Conservation (phyloP, 257 asterid genomes). For the Nyctanthes arbortristis region DNA sequence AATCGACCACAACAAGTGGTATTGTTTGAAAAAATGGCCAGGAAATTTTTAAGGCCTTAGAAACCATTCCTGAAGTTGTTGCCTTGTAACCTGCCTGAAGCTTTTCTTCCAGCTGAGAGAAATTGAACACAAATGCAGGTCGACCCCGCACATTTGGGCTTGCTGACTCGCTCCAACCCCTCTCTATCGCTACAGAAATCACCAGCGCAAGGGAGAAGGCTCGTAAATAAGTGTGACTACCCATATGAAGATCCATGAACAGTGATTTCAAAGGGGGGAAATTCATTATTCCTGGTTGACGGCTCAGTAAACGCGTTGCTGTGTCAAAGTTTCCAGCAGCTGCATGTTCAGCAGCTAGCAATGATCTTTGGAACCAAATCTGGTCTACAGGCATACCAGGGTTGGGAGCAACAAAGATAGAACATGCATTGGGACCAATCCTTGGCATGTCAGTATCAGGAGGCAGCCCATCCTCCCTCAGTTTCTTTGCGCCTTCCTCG, state of each 20-base stretch:
- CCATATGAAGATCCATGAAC: constrained; percentile 67
- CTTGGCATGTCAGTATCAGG: constrained; percentile 79
- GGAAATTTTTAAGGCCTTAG: constrained; percentile 68
- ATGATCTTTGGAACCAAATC: constrained; percentile 87
- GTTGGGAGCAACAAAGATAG: constrained; percentile 73
- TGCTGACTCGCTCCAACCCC: constrained; percentile 81
- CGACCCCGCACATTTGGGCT: constrained; percentile 77
- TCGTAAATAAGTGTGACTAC: constrained; percentile 76
- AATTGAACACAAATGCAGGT: constrained; percentile 71
- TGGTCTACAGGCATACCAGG: constrained; percentile 94
- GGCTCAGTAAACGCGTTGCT: constrained; percentile 85
- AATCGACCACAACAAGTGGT: constrained; percentile 73
- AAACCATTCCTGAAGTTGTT: constrained; percentile 70
- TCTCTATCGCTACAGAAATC: constrained; percentile 67
- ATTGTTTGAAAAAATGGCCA: constrained; percentile 64
- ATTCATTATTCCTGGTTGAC: constrained; percentile 75
- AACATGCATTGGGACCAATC: constrained; percentile 48
- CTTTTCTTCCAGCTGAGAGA: constrained; percentile 80
- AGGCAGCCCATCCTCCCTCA: constrained; percentile 90
- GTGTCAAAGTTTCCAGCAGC: constrained; percentile 95
- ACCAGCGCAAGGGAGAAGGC: constrained; percentile 79
- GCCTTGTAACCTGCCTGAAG: constrained; percentile 72
- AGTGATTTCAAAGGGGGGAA: constrained; percentile 66
- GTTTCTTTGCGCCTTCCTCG: constrained; percentile 93
- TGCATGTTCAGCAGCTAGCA: constrained; percentile 94